Conservation (phyloP, 2,329 filamentous ascomycete genomes). For the Penicillium sp. region DNA sequence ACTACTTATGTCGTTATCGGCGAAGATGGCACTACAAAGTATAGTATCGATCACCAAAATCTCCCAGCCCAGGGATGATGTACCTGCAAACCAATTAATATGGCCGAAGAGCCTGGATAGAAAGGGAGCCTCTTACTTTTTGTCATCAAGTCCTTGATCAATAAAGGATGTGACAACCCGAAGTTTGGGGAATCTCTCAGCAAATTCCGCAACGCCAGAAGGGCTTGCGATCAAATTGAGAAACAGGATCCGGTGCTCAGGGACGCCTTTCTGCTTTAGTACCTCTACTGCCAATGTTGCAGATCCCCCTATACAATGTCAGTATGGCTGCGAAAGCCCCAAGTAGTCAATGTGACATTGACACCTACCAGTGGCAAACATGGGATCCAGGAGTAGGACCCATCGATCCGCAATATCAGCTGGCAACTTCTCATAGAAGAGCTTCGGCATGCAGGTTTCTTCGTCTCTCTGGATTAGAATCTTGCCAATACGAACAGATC, state of each 20-base stretch:
- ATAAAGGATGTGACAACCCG: constrained; percentile 95
- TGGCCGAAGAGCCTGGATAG: neutral
- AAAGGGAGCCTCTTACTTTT: constrained; percentile 68
- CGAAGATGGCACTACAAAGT: constrained; percentile 62
- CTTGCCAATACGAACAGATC: constrained; percentile 97
- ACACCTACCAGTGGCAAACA: constrained; percentile 88
- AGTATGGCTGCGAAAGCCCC: constrained; percentile 5
- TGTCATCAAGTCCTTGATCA: constrained; percentile 93
- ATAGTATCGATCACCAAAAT: constrained; percentile 96
- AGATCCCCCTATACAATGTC: constrained; percentile 69
- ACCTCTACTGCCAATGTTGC: constrained; percentile 97
- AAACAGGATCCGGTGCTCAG: constrained; percentile 93
- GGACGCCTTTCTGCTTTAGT: constrained; percentile 83
- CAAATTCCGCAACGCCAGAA: constrained; percentile 85
- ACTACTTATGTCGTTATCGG: neutral
- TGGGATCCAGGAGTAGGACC: constrained; percentile 94
- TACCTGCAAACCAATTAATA: constrained; percentile 61
- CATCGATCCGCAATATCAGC: constrained; percentile 90
- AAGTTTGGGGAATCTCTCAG: constrained; percentile 82
- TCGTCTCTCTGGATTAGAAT: constrained; percentile 97
- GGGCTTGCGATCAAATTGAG: constrained; percentile 97
- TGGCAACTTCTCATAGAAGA: constrained; percentile 97
- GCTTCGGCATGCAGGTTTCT: constrained; percentile 84
- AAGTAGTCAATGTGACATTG: neutral
- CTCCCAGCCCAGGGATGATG: constrained; percentile 88